Base-by-base conservation (phyloP, 441 rosid genomes). In the Metrosideros polymorpha region DNA sequence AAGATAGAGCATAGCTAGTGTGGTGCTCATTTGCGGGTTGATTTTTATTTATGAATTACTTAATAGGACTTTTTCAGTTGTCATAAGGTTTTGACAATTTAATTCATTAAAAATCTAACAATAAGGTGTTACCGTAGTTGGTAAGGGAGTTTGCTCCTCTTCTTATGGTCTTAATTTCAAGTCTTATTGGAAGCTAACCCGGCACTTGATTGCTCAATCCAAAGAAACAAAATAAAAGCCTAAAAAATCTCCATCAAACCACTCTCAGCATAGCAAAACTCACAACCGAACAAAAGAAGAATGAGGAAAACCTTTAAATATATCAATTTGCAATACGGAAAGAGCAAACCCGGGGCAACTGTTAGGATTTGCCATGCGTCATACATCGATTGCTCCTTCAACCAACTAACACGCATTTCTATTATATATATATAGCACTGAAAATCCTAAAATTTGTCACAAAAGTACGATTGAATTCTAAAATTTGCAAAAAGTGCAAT, bases 271-370 rank as follows among this genome's bases (percentile, higher is more conserved):
- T 54, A 5, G 29, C 6, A 55, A 5, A 55, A 55, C 29, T 55
- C n/a, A 55, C 29, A 55, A 55, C 2, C 0, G 2, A 25, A 25
- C 2, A 14, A 15, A 15, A 22, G 25, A 53, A 9, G 0, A 24
- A 24, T 8, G 12, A 53, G 22, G 12, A 53, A 53, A 22, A 19
- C 27, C 56, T 53, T 22, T 53, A 53, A 22, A 53, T 53, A 4
- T 25, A 54, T 54, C n/a, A 2, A 55, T 9, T 2, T 55, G 14
- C n/a, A 2, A 24, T 54, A 54, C 57, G 1, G 24, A 4, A 54
- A 25, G n/a, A 54, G 25, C 24, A 24, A 24, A 25, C 0, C 0
- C 12, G 6, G n/a, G 0, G n/a, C 3, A 2, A 24, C 57, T 24
- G 0, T 54, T 12, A 54, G 57, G 57, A 22, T 24, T 54, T 54